Conservation (phyloP, 2,329 filamentous ascomycete species). For the Phaeosphaeriaceae sp. region DNA sequence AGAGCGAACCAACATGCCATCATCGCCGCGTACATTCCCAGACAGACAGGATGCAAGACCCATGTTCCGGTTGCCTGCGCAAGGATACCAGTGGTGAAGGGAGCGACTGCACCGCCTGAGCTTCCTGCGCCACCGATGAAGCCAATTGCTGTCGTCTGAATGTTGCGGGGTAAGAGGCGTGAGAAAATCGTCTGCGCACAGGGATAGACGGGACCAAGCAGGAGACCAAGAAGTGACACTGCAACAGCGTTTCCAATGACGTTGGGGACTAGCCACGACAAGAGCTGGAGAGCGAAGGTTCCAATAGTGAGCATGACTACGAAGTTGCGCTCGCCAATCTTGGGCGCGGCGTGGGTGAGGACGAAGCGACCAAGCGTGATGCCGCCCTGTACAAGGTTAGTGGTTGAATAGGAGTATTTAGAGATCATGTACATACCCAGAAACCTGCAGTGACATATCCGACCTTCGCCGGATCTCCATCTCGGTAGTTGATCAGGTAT, state of each 20-base stretch:
- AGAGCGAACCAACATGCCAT: slow-evolving; percentile 68
- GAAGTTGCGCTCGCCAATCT: slow-evolving; percentile 73
- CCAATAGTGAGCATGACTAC: slow-evolving; percentile 69
- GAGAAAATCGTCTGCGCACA: slow-evolving; percentile 72
- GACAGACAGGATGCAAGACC: slow-evolving; percentile 70
- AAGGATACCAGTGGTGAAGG: slow-evolving; percentile 70
- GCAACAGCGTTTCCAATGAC: slow-evolving; percentile 62
- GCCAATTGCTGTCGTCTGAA: slow-evolving; percentile 69
- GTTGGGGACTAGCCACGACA: slow-evolving; percentile 81
- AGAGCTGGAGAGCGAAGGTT: slow-evolving; percentile 72
- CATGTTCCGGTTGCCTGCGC: slow-evolving; percentile 69
- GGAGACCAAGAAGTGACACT: slow-evolving; percentile 68
- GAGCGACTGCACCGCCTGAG: slow-evolving; percentile 71
- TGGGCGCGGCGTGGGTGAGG: slow-evolving; percentile 70
- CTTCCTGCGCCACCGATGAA: slow-evolving; percentile 75
- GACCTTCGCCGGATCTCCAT: slow-evolving; percentile 72
- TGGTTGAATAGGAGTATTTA: not conserved
- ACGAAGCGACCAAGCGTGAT: slow-evolving; percentile 79
- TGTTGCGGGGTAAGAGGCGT: slow-evolving; percentile 62
- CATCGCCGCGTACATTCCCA: slow-evolving; percentile 71
- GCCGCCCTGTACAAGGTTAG: slow-evolving; percentile 62
- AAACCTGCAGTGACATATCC: slow-evolving; percentile 80
- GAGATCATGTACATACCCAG: slow-evolving; percentile 57
- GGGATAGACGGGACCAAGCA: slow-evolving; percentile 82
- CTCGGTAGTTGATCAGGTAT: slow-evolving; percentile 76